phyloP scores from a whole-genome alignment of 108 stramenopile species.

The Pelagomonas calceolata region DNA sequence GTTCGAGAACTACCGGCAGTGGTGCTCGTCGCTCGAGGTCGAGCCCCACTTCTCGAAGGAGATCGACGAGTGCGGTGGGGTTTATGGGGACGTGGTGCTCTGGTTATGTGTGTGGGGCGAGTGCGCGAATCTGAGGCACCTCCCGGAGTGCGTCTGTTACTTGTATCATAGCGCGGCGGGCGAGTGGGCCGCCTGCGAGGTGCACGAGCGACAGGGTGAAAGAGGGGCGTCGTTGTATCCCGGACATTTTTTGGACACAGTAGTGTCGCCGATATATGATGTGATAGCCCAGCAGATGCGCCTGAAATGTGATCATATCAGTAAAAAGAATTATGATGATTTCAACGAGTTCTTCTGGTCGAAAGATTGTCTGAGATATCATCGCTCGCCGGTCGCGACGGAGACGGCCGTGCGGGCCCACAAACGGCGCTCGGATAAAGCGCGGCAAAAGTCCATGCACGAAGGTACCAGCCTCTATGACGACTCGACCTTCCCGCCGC shows the following conservation, averaged over 20 bases:
- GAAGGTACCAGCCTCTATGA: no score
- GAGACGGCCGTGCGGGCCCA: not conserved
- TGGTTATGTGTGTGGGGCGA: conserved; percentile 97
- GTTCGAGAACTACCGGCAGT: conserved; percentile 91
- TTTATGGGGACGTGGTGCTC: conserved; percentile 78
- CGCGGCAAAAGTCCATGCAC: no score
- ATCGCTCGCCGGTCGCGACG: conserved; percentile 37
- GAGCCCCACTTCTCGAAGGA: conserved; percentile 69
- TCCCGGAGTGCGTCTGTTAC: conserved; percentile 95
- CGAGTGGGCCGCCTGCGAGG: conserved; percentile 65
- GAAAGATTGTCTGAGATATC: conserved; percentile 71
- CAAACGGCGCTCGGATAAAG: not conserved
- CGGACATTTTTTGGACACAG: conserved; percentile 85
- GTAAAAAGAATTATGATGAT: conserved; percentile 91
- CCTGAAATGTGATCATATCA: conserved; percentile 62
- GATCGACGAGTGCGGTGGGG: conserved; percentile 56
- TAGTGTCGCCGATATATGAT: conserved; percentile 77
- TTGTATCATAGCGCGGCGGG: conserved; percentile 89
- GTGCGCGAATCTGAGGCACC: conserved; percentile 85
- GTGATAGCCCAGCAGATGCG: conserved; percentile 68
- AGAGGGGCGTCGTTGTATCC: conserved; percentile 72
- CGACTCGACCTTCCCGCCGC: no score
- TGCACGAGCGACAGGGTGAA: conserved; percentile 39
- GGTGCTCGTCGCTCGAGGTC: conserved; percentile 81
- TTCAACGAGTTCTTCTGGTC: conserved; percentile 99